phyloP scores from a whole-genome alignment of 2,329 filamentous ascomycete species.

The Fusarium brevicatenulatum region DNA sequence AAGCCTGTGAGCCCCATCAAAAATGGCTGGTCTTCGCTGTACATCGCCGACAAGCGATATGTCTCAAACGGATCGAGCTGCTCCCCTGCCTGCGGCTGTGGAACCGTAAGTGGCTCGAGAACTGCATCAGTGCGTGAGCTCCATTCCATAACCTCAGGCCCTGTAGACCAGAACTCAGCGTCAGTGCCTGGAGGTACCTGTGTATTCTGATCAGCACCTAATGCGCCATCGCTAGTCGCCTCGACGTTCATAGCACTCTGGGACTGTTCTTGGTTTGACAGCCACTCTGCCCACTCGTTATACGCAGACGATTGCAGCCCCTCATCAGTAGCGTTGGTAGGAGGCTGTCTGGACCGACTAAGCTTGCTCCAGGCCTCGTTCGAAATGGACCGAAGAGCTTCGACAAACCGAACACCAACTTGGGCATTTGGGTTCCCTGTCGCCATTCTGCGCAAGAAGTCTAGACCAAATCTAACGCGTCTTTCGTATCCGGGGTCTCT shows the following conservation, averaged over 20 bases:
- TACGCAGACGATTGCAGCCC: not conserved
- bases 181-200: not conserved
- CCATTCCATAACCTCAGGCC: not conserved
- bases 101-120: not conserved
- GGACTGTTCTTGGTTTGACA: not conserved
- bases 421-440: not conserved
- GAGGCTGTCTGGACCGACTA: not conserved
- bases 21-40: not conserved
- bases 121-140: not conserved
- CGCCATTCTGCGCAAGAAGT: not conserved
- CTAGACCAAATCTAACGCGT: not conserved
- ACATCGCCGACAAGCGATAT: not conserved
- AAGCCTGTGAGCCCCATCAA: not conserved
- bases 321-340: fast-evolving
- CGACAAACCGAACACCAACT: not conserved
- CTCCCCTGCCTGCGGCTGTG: fast-evolving
- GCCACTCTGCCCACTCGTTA: not conserved
- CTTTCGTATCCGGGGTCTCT: not conserved
- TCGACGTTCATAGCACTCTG: fast-evolving
- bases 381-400: not conserved
- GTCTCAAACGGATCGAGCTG: not conserved
- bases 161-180: not conserved
- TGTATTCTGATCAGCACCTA: not conserved
- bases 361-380: not conserved
- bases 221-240: fast-evolving